A percentile compares a stretch with the other conserved stretches of the same genome.
phyloP scores from a whole-genome alignment of 140 eudicot genomes.

The Bidens hawaiensis region DNA sequence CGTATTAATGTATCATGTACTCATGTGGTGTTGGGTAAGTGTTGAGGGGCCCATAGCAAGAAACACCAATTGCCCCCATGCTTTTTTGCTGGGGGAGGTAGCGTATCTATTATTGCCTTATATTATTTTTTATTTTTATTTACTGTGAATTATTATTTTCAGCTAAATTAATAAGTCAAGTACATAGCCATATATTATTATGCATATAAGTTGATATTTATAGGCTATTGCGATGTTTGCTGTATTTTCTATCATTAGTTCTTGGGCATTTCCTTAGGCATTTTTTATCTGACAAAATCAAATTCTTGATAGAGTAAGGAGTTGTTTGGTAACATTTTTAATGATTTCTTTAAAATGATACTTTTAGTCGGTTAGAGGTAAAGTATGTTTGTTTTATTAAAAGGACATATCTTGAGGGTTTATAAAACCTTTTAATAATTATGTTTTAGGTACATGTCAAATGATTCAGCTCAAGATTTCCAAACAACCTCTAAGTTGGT shows the following conservation, averaged over 20 bases:
- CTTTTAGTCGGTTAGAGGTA: no score
- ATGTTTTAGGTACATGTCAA: no score
- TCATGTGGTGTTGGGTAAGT: conserved; percentile 13
- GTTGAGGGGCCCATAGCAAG: not conserved
- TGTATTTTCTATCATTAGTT: not conserved
- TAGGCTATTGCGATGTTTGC: not conserved
- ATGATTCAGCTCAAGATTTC: not conserved
- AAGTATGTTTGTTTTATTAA: no score
- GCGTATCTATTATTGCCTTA: conserved; percentile 6
- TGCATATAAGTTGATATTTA: not conserved
- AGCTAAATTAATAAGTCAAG: not conserved
- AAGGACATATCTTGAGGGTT: no score
- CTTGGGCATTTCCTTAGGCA: not conserved
- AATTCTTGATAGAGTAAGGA: no score
- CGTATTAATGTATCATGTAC: not conserved
- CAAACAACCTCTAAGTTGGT: not conserved
- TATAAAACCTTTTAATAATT: no score
- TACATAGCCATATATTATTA: not conserved
- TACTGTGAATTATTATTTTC: not conserved
- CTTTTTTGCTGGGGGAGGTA: not conserved
- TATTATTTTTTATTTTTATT: not conserved
- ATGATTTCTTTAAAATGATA: no score
- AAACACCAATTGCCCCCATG: conserved; percentile 9
- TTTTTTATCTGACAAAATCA: not conserved
- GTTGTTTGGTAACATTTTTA: no score